Evolutionary conservation across 495 filamentous ascomycete genomes (phyloP), one percentile per base, ranked within the genome.

Genomic region (Lasiosphaeriaceae sp.): DNA sequence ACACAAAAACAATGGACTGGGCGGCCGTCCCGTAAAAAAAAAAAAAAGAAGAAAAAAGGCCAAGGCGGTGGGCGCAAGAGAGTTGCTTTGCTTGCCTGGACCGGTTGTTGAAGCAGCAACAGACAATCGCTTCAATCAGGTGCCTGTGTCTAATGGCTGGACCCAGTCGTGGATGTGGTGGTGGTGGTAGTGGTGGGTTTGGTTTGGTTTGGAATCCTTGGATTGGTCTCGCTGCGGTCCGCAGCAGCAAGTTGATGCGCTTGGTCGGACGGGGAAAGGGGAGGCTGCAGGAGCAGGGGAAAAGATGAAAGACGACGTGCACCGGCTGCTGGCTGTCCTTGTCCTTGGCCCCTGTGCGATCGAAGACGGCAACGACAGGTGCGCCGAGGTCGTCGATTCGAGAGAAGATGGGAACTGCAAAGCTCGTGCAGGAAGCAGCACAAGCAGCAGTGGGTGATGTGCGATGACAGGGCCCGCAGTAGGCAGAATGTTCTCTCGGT

Each of bases 101-200:
- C 39, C 39, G 26, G 46, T 43, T 60, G 66, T 68, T 59, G 64
- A 69, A 63, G 61, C 63, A 59, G 64, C 61, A 67, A 66, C 58
- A 45, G 50, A 46, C 54, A 46, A 17, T 31, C 26, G 4, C 26
- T 31, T 31, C 26, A 31, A 9, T 31, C 26, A 31, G 26, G 14
- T 47, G 45, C 14, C n/a, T 43, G 39, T 1, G 39, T 4, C 26
- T 9, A 31, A 31, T 31, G 26, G 26, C 9, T 31, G 4, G 26
- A 31, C 26, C 26, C 26, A 31, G 26, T 31, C 26, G n/a, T 37
- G 34, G 14, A 17, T 43, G 39, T 43, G 39, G n/a, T n/a, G n/a
- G n/a, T n/a, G n/a, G n/a, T n/a, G n/a, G n/a, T n/a, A n/a, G n/a
- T n/a, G n/a, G n/a, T n/a, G n/a, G n/a, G n/a, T n/a, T n/a, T n/a